Base-by-base conservation (phyloP, 208 protist genomes). In the Wallacemonas sp. region DNA sequence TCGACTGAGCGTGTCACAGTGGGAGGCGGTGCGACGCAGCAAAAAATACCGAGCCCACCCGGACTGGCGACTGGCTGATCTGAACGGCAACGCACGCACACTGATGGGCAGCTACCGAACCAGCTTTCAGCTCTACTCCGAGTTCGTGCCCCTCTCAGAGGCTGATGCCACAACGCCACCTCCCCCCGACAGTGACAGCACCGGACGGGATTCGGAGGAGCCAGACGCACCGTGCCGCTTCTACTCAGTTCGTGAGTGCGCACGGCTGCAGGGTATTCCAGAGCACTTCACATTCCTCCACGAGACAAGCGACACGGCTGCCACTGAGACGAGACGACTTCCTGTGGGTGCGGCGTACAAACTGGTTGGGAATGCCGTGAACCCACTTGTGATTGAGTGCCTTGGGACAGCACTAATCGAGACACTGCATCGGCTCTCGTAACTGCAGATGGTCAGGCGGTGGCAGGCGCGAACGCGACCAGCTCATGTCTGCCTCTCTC, bases 291-390 rank as follows among this genome's bases (percentile, higher is more conserved):
- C n/a, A 14, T 72, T 89, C 21, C 56, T 58, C 2, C 47, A 78
- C 30, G 57, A 72, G 24, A 17, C 36, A n/a, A n/a, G n/a, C 36
- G 36, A 41, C 9, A 41, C 36, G 36, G 71, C 2, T 21, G 47
- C 47, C 6, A 9, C 3, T 11, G 44, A 9, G 12, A 34, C 52
- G 9, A 58, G 21, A 17, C 52, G 52, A 0, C 29, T 82, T 23
- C 71, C 77, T 14, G 11, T 63, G 2, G 74, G 75, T 21, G 71
- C 73, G 1, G 62, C 83, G 14, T 93, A 92, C 73, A 85, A 80
- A 47, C 58, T 90, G n/a, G 74, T 91, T 14, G 87, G 83, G 11
- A 92, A 92, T 47, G 83, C 87, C 0, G 85, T 95, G 44, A 91
- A 91, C 57, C 89, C 86, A n/a, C 72, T 83, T 19, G 73, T 95